A percentile compares a stretch with the other conserved stretches of the same genome.
These are phyloP conservation scores for Aureobasidium zeae DNA, from an alignment of 2,329 filamentous ascomycete species.

Conservation along the genomic window DNA sequence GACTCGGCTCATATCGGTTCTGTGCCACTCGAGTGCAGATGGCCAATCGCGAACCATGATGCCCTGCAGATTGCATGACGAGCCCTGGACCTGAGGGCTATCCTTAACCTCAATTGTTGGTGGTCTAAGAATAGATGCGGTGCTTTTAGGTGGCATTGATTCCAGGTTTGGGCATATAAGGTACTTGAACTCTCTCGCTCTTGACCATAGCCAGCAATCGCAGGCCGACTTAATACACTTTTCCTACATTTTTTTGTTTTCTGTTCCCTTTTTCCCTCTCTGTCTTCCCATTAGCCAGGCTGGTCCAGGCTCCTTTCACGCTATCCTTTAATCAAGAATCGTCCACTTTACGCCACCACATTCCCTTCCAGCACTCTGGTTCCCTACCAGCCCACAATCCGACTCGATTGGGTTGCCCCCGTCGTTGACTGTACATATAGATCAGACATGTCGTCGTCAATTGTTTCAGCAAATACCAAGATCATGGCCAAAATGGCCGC, in stretches of 20 bases:
- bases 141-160: conserved; percentile 32
- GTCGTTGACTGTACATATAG: conserved; percentile 34
- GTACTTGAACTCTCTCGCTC: conserved; percentile 29
- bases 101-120: conserved; percentile 19
- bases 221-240: conserved; percentile 40
- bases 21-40: conserved; percentile 12
- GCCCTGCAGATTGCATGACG: conserved; percentile 18
- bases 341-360: conserved; percentile 24
- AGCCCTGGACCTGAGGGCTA: conserved; percentile 18
- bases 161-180: conserved; percentile 39
- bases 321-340: conserved; percentile 34
- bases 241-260: conserved; percentile 24
- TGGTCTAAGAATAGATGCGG: conserved; percentile 41
- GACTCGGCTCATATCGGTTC: conserved; percentile 5
- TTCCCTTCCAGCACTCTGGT: conserved; percentile 23
- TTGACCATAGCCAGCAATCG: conserved; percentile 30
- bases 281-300: conserved; percentile 36
- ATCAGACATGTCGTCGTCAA: conserved; percentile 36
- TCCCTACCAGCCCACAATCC: conserved; percentile 24
- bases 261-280: conserved; percentile 28
- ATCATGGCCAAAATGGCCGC: conserved; percentile 42
- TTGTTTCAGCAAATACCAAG: conserved; percentile 34
- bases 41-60: conserved; percentile 18
- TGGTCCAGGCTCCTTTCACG: conserved; percentile 39
- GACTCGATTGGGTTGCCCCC: conserved; percentile 19